These are phyloP conservation scores for Hortaea werneckii DNA, from an alignment of 2,329 filamentous ascomycete genomes.

Conservation along the genomic window DNA sequence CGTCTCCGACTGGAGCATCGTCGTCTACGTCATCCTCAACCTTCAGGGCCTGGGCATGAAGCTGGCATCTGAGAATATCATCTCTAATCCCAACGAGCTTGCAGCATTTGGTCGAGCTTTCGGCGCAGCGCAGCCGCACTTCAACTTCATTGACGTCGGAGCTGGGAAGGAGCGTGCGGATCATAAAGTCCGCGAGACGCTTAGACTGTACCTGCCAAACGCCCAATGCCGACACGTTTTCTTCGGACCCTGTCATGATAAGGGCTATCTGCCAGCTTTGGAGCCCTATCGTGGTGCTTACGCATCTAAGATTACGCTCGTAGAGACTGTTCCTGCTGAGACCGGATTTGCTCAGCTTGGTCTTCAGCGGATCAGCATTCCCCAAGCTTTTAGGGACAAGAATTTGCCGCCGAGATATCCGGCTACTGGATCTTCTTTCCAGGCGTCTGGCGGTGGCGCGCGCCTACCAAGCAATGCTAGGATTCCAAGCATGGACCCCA, in stretches of 20 bases:
- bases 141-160: constrained; percentile 40
- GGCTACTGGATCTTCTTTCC: not conserved
- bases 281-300: constrained; percentile 34
- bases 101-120: constrained; percentile 35
- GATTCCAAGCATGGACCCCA: not conserved
- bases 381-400: constrained; percentile 32
- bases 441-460: not conserved
- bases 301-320: constrained; percentile 32
- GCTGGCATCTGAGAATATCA: constrained; percentile 31
- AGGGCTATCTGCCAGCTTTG: constrained; percentile 35
- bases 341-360: constrained; percentile 33
- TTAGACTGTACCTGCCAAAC: constrained; percentile 37
- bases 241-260: constrained; percentile 39
- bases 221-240: constrained; percentile 38
- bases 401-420: constrained; percentile 27
- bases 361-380: constrained; percentile 30
- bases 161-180: constrained; percentile 36
- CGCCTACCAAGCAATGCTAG: not conserved
- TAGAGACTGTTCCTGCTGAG: constrained; percentile 34
- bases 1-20: constrained; percentile 33
- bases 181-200: constrained; percentile 37
- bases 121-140: constrained; percentile 34
- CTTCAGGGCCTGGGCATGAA: constrained; percentile 36
- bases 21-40: constrained; percentile 39
- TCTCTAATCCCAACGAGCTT: constrained; percentile 30